Conservation (phyloP, 805 yeast species). For the Hermanozyma aechmeae region DNA sequence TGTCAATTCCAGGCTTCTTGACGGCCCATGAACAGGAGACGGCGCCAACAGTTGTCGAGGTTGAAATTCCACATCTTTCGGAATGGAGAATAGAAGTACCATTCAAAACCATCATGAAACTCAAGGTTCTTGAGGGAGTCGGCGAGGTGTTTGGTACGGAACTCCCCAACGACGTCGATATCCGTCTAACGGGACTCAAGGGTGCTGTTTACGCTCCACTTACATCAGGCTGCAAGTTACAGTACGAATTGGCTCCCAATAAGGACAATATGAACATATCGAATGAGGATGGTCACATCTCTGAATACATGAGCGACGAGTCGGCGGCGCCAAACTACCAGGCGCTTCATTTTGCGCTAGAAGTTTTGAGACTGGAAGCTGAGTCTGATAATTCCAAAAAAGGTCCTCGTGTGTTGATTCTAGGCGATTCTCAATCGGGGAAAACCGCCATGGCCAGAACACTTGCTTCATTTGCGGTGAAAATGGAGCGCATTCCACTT, state of each 20-base stretch:
- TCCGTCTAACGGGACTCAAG: constrained; percentile 28
- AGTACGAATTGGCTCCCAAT: constrained; percentile 27
- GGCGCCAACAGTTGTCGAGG: constrained; percentile 6
- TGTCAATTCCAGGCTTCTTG: constrained; percentile 11
- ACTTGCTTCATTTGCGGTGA: constrained; percentile 66
- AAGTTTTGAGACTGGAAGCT: constrained; percentile 35
- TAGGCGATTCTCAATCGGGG: constrained; percentile 71
- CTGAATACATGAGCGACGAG: constrained; percentile 65
- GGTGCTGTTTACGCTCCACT: constrained; percentile 30
- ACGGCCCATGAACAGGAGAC: constrained; percentile 1
- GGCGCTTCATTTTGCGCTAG: constrained; percentile 70
- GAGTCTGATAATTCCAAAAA: constrained; percentile 10
- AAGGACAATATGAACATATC: constrained; percentile 15
- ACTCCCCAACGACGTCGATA: constrained; percentile 57
- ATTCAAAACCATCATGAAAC: constrained; percentile 36
- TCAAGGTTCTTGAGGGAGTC: constrained; percentile 53
- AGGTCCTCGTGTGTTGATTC: constrained; percentile 54
- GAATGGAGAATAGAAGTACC: constrained; percentile 79
- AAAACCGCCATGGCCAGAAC: constrained; percentile 69
- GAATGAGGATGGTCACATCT: constrained; percentile 28
- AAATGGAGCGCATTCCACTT: constrained; percentile 58
- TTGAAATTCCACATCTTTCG: constrained; percentile 26
- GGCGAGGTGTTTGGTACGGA: constrained; percentile 95
- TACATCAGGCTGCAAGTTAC: constrained; percentile 56
- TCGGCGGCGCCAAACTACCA: constrained; percentile 55